Evolutionary conservation across 2,329 filamentous ascomycete genomes (phyloP).

Genomic region (Ascochyta fabae): DNA sequence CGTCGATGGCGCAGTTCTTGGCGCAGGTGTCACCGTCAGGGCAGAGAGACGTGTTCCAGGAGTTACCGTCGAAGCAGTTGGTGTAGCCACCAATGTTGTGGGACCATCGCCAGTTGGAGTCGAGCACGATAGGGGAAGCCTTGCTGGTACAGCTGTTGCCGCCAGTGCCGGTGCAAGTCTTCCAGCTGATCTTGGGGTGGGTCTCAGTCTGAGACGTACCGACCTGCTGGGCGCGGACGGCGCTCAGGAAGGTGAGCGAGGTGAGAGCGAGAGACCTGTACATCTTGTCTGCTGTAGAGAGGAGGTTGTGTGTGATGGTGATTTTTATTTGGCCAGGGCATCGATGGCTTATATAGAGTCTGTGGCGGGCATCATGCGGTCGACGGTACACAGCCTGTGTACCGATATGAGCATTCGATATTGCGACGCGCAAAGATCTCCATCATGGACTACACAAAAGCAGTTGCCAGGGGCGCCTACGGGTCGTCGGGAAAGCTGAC

Average conservation of each 20-base stretch:
- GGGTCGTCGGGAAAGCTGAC: constrained; percentile 41
- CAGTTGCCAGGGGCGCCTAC: constrained; percentile 33
- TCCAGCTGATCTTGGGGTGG: constrained; percentile 51
- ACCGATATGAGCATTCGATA: constrained; percentile 27
- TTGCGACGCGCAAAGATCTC: constrained; percentile 27
- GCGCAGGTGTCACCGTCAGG: constrained; percentile 48
- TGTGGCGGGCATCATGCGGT: not conserved
- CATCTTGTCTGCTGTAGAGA: constrained; percentile 44
- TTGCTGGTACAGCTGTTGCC: constrained; percentile 49
- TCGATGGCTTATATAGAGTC: constrained; percentile 36
- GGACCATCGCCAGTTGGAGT: constrained; percentile 60
- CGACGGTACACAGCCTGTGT: constrained; percentile 19
- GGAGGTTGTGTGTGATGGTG: constrained; percentile 37
- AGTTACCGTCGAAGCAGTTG: constrained; percentile 58
- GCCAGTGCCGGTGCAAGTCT: constrained; percentile 50
- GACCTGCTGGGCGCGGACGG: constrained; percentile 51
- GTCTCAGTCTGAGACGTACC: constrained; percentile 50
- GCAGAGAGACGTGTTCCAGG: constrained; percentile 52
- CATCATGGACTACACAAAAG: constrained; percentile 18
- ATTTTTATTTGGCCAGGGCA: constrained; percentile 12
- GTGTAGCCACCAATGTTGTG: constrained; percentile 54
- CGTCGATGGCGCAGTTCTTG: constrained; percentile 52
- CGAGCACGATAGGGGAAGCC: constrained; percentile 49
- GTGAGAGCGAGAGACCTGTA: constrained; percentile 50
- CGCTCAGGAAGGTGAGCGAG: constrained; percentile 50